Evolutionary conservation across 257 asterid species (phyloP), one percentile per base, ranked within the genome.

Genomic region (Ilex aquifolium): DNA sequence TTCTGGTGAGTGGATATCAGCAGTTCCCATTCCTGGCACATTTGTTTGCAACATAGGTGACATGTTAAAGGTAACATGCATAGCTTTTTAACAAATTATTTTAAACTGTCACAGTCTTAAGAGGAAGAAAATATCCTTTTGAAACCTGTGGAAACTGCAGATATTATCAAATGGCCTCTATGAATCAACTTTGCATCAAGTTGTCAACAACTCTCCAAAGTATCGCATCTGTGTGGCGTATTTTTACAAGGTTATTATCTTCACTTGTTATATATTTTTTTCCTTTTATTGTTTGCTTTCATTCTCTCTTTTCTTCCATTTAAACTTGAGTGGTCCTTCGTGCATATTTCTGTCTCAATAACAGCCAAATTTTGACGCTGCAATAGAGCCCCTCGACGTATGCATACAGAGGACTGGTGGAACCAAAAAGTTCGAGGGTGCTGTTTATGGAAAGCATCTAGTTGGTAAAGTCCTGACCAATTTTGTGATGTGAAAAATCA

Each of bases 11-110:
- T 89, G 94, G 97, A 82, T 89, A 77, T 81, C 90, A 17, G 95
- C 97, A 2, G 55, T 73, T 13, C 95, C 91, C 0, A 54, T 92
- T 67, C 91, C 94, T 0, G 95, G 94, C 58, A 85, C 99, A 46
- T 92, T 89, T 67, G 90, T 92, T 10, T 92, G 97, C 83, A 87
- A 89, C 64, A 89, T 92, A 2, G 95, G 95, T 4, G 96, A 89
- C 85, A 92, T 92, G 97, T 78, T 92, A 27, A 80, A 89, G 96
- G 96, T 85, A 70, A n/a, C 60, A 2, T 7, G 10, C 57, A 3
- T 16, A 7, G 2, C 3, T 16, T 52, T 52, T 1, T n/a, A 6
- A 52, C 31, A 52, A 2, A 52, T 6, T 16, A 5, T 52, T 27
- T 12, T 46, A 46, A 36, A 36, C 7, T 36, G 40, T 3, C 40